Base-by-base conservation (phyloP, 1,284 basidiomycete genomes). In the Apiotrichum montevideense region DNA sequence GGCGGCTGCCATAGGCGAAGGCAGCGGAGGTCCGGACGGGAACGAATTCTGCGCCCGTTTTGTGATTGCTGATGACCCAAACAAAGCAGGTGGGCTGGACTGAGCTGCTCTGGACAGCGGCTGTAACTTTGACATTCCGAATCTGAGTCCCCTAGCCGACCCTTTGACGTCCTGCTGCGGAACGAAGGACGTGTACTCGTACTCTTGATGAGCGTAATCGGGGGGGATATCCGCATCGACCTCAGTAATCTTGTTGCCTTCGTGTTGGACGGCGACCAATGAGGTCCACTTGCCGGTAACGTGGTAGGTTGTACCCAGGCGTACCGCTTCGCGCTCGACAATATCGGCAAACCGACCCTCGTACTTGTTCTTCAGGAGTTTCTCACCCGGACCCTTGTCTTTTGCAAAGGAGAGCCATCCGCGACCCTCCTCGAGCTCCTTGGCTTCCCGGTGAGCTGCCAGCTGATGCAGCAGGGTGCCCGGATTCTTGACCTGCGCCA, bases 281-380 rank as follows among this genome's bases (percentile, higher is more conserved):
- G 82, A 83, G 0, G 83, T 84, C 59, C 81, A 71, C 50, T 68
- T 66, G 67, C 80, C 84, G 0, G 75, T 78, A 35, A 85, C 75
- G 57, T 81, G 79, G 63, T 84, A 84, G 21, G 67, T 70, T 56
- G 78, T 71, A 2, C 82, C 84, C 3, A 85, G 72, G 13, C 49
- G 48, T 0, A 58, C 56, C 0, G 44, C 56, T 35, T 61, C 59
- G n/a, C 59, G 59, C 51, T 61, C 76, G 70, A 32, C 83, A 62
- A 43, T n/a, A 44, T 59, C 55, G 14, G 49, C 35, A 35, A 39
- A 57, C 6, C 35, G 44, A 6, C 51, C 29, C 10, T 46, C 42
- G 41, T 48, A 39, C 29, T 39, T 46, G 6, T 21, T 37, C 37
- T 53, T 50, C 32, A 57, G 44, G 1, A 40, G 37, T 15, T 35